phyloP scores from a whole-genome alignment of 2,329 filamentous ascomycete genomes.

The Alternaria alternata region DNA sequence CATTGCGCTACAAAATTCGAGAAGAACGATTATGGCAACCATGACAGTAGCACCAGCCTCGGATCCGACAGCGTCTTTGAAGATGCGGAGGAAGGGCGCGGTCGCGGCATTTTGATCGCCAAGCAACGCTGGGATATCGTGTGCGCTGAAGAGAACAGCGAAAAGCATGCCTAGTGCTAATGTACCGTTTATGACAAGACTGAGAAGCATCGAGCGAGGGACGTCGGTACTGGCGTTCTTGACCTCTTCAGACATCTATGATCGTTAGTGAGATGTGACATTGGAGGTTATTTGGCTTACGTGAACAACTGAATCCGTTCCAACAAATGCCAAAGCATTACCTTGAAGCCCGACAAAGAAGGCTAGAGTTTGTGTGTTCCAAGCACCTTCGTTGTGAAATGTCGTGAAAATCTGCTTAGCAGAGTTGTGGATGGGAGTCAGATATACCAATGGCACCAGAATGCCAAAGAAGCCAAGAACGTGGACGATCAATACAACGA shows the following conservation, averaged over 20 bases:
- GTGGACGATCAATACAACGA: conserved; percentile 59
- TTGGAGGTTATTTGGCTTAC: conserved; percentile 26
- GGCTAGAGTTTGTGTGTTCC: conserved; percentile 55
- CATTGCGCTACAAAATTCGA: conserved; percentile 54
- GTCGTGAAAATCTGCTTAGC: conserved; percentile 54
- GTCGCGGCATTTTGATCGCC: conserved; percentile 24
- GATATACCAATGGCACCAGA: conserved; percentile 52
- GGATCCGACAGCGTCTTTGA: conserved; percentile 48
- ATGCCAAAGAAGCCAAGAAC: conserved; percentile 63
- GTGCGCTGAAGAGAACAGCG: conserved; percentile 53
- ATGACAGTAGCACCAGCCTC: conserved; percentile 57
- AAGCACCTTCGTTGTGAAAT: conserved; percentile 58
- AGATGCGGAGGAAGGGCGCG: conserved; percentile 62
- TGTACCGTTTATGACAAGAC: conserved; percentile 52
- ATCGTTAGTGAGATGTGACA: conserved; percentile 9
- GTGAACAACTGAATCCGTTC: conserved; percentile 51
- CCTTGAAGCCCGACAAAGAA: conserved; percentile 55
- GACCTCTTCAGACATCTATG: conserved; percentile 52
- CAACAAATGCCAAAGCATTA: conserved; percentile 51
- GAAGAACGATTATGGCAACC: conserved; percentile 53
- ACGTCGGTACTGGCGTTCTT: conserved; percentile 48
- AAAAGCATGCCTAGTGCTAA: conserved; percentile 54
- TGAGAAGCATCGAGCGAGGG: conserved; percentile 55
- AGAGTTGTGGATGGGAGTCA: conserved; percentile 51
- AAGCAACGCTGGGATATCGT: conserved; percentile 36